Evolutionary conservation across 2,329 filamentous ascomycete species (phyloP), one percentile per base, ranked within the genome.

Genomic region (Apiospora saccharicola): DNA sequence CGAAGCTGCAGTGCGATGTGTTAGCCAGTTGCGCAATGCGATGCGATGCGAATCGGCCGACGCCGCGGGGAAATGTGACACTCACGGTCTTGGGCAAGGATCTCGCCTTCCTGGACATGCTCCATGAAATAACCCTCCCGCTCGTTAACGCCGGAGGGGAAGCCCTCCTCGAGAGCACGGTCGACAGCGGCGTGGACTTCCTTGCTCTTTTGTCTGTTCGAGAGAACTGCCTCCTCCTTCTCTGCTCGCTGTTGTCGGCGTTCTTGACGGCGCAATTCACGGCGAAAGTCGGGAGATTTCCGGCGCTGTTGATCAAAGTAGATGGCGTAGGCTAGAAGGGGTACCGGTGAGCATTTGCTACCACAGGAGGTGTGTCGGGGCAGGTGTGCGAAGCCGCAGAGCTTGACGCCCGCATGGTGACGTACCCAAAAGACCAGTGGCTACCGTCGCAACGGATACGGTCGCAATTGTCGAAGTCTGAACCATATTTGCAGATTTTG

Each of bases 101-200:
- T 85, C 88, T 99, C 96, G 81, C 96, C 96, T 81, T 91, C 88
- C 78, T 95, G 94, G 75, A 99, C 95, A 85, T 98, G 94, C 82
- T 94, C 92, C 90, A 98, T 97, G 86, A 99, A 99, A 87, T 94
- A 99, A 74, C 91, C 90, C 87, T 99, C 96, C 82, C 94, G 95
- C 86, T 98, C 95, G 82, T 98, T 96, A 47, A 96, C 91, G 79
- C 95, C 94, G 61, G 89, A 88, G 68, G 96, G 96, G 89, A 97
- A 98, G 72, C 96, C 96, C 83, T 97, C 95, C 72, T 93, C 93
- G 85, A 95, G 94, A 78, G 95, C 94, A 78, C 93, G 89, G 78
- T 94, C 91, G 68, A 98, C 93, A 70, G 90, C 91, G 72, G 84
- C 83, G 84, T 92, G 92, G 85, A 99, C 93, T 78, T 88, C 86